phyloP scores from a whole-genome alignment of 1,284 basidiomycete species.

The Malassezia vespertilionis region DNA sequence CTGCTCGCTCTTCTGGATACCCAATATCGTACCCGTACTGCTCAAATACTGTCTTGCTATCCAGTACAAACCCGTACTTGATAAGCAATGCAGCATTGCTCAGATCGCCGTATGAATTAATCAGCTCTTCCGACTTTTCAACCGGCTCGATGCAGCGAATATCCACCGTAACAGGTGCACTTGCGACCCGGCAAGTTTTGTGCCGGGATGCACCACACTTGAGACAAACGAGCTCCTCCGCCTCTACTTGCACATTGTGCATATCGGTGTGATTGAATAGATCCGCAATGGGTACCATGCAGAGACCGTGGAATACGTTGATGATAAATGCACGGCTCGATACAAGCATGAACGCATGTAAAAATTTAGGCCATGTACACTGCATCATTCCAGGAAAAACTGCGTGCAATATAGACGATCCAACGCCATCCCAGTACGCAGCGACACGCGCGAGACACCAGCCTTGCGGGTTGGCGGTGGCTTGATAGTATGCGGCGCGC shows the following conservation, averaged over 20 bases:
- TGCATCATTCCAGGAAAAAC: too few species aligned
- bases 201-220: conserved; percentile 21
- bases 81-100: conserved; percentile 31
- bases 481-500: too few species aligned
- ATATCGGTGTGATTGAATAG: conserved; percentile 34
- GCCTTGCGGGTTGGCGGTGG: too few species aligned
- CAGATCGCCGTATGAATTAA: conserved; percentile 38
- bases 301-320: conserved; percentile 32
- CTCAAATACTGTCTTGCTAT: conserved; percentile 32
- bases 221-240: conserved; percentile 36
- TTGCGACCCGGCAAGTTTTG: neutral
- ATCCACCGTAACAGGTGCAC: conserved; percentile 24
- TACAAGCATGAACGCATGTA: conserved; percentile 25
- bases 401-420: too few species aligned
- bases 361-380: too few species aligned
- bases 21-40: conserved; percentile 22
- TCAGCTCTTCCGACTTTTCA: conserved; percentile 17
- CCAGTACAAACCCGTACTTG: conserved; percentile 36
- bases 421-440: too few species aligned
- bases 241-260: conserved; percentile 35
- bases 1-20: conserved; percentile 12
- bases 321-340: conserved; percentile 37
- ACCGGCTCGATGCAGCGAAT: conserved; percentile 20
- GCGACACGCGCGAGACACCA: too few species aligned
- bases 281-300: conserved; percentile 36